These are phyloP conservation scores for Dalbergia cultrata DNA, from an alignment of 306 rosid species.

Conservation along the genomic window DNA sequence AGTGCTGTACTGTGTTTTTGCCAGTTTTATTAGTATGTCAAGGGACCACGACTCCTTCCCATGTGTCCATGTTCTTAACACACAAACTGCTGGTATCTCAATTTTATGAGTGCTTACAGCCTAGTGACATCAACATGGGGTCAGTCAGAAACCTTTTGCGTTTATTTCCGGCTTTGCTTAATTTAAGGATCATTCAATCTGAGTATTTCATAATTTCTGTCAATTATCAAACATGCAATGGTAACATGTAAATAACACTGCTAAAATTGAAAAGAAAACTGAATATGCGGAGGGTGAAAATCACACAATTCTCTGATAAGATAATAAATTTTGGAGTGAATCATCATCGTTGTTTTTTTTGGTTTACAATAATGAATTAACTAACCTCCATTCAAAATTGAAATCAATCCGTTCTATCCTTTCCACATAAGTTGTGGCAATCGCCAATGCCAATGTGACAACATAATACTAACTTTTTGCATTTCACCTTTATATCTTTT, in stretches of 20 bases:
- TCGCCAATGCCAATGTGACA: neutral
- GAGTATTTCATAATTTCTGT: neutral
- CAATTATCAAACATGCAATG: neutral
- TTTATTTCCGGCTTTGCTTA: neutral
- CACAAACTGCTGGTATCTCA: neutral
- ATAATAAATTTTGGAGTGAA: neutral
- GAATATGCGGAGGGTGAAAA: neutral
- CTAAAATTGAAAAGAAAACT: neutral
- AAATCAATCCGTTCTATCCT: neutral
- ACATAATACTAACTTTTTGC: neutral
- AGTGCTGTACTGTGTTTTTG: conserved; percentile 5
- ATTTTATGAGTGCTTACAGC: conserved; percentile 15
- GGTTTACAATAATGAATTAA: neutral
- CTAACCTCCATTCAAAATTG: neutral
- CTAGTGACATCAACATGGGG: neutral
- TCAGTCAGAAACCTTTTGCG: conserved; percentile 5
- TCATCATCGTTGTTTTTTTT: neutral
- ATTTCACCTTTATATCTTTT: neutral
- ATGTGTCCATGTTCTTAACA: no score
- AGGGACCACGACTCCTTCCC: neutral
- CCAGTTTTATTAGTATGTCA: conserved; percentile 5
- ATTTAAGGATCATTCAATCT: neutral
- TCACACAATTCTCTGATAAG: neutral
- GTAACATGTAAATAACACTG: neutral
- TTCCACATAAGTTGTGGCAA: neutral